Evolutionary conservation across 305 asterid genomes (phyloP), one percentile per base, ranked within the genome.

Genomic region (Fraxinus ornus): DNA sequence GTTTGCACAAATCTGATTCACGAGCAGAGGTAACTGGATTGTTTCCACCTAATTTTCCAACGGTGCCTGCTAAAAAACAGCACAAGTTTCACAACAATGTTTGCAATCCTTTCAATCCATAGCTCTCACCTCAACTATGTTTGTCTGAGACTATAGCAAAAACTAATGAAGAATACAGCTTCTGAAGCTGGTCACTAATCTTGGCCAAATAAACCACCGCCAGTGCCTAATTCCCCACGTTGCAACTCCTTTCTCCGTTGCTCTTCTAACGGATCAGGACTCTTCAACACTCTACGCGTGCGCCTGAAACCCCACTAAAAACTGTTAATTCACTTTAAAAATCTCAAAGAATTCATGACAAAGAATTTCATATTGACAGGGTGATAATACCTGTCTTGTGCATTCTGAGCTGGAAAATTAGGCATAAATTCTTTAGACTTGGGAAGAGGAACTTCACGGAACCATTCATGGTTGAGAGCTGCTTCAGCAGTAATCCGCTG

Each of bases 371-470:
- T 22, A 72, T 30, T 52, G 52, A 70, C 19, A 9, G 72, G 30
- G 33, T 2, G 3, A 3, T 44, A 37, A 72, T 82, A 94, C 98
- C 95, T 92, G 91, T 95, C 98, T 79, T 91, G 98, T 0, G 91
- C 94, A 88, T 94, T 94, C 87, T 91, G 94, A 81, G 97, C 95
- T 76, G 98, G 98, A 88, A 94, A 94, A 70, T 97, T 95, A 77
- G 98, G 98, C 97, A 93, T 93, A 82, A 95, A 93, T 70, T 95
- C 98, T 91, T 93, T 95, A 22, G 94, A 86, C 87, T 94, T 95
- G 35, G 99, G 96, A 19, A 91, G 90, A 22, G 97, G 98, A 60
- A 94, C 98, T 87, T 95, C 99, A 41, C 82, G 90, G 84, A 95
- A 95, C 99, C 99, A 94, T 76, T 86, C 90, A 78, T 95, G 99